Evolutionary conservation across 345 rosid species (phyloP).

Genomic region (Dipteronia dyeriana): DNA sequence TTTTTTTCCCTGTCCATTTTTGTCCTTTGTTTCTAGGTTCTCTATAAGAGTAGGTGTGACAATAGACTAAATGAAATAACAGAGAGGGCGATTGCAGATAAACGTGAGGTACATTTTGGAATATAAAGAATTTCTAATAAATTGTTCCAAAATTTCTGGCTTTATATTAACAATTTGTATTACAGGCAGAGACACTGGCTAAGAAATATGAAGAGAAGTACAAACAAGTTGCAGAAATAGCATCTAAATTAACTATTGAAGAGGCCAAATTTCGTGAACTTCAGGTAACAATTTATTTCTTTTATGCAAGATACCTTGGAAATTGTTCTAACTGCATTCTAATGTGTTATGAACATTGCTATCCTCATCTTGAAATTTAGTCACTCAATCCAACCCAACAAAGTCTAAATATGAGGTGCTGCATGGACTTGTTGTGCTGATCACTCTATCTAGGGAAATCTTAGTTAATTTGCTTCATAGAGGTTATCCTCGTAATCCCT

Average conservation of each 20-base stretch:
- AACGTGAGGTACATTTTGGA: conserved; percentile 70
- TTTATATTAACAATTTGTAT: conserved; percentile 26
- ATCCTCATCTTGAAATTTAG: not conserved
- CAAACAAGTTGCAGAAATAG: conserved; percentile 94
- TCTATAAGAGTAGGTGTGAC: conserved; percentile 95
- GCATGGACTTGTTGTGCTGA: not conserved
- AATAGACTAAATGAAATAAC: conserved; percentile 91
- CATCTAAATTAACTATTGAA: conserved; percentile 90
- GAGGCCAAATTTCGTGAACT: conserved; percentile 92
- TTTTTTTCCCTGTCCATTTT: not conserved
- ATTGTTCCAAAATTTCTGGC: conserved; percentile 21
- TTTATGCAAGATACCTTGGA: not conserved
- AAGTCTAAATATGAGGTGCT: not conserved
- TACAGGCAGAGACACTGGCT: conserved; percentile 81
- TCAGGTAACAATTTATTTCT: conserved; percentile 53
- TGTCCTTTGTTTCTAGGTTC: conserved; percentile 46
- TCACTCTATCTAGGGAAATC: not conserved
- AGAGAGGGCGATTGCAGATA: conserved; percentile 90
- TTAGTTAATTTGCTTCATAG: not conserved
- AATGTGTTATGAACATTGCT: not conserved
- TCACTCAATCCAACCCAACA: not conserved
- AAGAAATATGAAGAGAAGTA: conserved; percentile 98
- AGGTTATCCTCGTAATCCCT: not conserved
- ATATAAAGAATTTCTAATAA: conserved; percentile 13
- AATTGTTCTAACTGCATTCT: conserved; percentile 3